These are phyloP conservation scores for Botrytis byssoidea DNA, from an alignment of 2,329 filamentous ascomycete species.

Conservation along the genomic window DNA sequence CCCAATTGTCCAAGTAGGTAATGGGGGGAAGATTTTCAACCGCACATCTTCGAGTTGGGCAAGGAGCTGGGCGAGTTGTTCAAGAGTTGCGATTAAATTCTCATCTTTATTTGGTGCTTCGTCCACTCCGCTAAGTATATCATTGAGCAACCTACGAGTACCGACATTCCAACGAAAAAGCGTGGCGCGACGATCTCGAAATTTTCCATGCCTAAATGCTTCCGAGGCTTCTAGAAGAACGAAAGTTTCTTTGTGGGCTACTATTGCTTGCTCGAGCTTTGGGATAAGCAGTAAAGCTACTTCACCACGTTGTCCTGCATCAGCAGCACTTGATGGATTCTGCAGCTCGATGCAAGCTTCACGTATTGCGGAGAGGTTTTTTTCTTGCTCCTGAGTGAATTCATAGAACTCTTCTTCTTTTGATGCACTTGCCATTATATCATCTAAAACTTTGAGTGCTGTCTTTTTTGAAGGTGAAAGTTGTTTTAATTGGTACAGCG, in stretches of 20 bases:
- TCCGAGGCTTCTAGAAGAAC: background rate
- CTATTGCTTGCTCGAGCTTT: background rate
- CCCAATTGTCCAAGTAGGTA: background rate
- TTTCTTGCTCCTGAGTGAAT: background rate
- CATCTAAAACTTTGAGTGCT: background rate
- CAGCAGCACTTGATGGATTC: background rate
- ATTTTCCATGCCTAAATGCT: background rate
- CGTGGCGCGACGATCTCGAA: constrained; percentile 9
- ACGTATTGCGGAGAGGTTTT: background rate
- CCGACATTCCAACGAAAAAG: constrained; percentile 13
- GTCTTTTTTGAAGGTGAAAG: background rate
- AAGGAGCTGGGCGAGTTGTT: background rate
- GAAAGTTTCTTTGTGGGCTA: background rate
- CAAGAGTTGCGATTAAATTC: background rate
- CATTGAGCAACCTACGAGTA: constrained; percentile 5
- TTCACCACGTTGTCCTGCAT: background rate
- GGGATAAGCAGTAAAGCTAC: background rate
- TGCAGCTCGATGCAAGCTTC: background rate
- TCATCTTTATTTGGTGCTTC: background rate
- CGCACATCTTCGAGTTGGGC: constrained; percentile 5
- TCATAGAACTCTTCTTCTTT: constrained; percentile 3
- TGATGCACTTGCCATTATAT: background rate
- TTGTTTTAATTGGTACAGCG: background rate
- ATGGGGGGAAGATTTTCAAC: constrained; percentile 5
- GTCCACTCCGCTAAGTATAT: background rate